A percentile compares a stretch with the other conserved stretches of the same genome.
Evolutionary conservation across 352 stramenopile species (phyloP).

Genomic region (Aphanomyces stellatus): DNA sequence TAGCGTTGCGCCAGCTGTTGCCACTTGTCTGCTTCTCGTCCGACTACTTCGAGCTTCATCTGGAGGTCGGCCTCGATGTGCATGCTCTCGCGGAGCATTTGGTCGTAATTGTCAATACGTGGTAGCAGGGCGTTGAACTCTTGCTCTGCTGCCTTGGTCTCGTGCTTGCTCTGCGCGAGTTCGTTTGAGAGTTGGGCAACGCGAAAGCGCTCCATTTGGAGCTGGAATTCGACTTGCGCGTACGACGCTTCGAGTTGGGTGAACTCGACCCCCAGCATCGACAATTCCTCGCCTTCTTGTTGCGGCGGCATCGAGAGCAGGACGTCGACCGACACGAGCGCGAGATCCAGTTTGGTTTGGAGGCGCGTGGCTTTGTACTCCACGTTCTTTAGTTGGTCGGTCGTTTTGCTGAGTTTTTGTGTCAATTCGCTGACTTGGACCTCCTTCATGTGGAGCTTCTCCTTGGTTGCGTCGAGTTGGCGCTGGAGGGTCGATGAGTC

Average conservation of each 20-base stretch:
- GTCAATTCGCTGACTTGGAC: conserved; percentile 64
- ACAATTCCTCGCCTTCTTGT: conserved; percentile 23
- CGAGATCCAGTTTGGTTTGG: not conserved
- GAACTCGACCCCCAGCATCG: conserved; percentile 42
- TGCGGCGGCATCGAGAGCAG: conserved; percentile 7
- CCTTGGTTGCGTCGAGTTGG: conserved; percentile 11
- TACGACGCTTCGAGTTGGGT: conserved; percentile 48
- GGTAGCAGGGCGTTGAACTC: conserved; percentile 8
- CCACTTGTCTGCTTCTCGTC: conserved; percentile 4
- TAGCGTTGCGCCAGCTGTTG: not conserved
- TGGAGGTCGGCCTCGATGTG: conserved; percentile 15
- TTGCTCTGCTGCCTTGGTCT: not conserved
- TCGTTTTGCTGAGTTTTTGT: conserved; percentile 67
- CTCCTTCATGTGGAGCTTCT: conserved; percentile 37
- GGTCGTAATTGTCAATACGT: conserved; percentile 11
- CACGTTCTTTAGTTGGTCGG: conserved; percentile 42
- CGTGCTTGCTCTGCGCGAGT: conserved; percentile 25
- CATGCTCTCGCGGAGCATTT: not conserved
- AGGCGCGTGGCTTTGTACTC: conserved; percentile 3
- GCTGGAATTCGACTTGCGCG: conserved; percentile 26
- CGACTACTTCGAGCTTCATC: not conserved
- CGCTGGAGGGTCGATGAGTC: conserved; percentile 8
- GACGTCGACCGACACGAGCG: conserved; percentile 10
- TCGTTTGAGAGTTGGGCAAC: conserved; percentile 36
- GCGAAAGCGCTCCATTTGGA: conserved; percentile 38